Conservation (phyloP, 2,329 filamentous ascomycete genomes). For the Ceratocystis eucalypticola region DNA sequence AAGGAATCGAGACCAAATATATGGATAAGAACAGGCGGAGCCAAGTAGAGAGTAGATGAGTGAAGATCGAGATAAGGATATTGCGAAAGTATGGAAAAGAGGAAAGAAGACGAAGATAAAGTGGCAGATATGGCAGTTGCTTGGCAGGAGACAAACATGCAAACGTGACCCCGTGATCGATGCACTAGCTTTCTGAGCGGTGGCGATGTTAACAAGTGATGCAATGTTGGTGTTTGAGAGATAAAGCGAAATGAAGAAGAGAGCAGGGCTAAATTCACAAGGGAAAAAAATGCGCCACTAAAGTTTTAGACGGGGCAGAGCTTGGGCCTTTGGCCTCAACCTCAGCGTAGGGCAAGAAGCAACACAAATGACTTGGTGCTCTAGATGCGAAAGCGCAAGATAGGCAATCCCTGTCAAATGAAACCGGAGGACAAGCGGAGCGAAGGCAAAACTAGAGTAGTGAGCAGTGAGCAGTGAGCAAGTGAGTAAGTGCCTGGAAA, state of each 20-base stretch:
- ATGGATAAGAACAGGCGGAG: background rate
- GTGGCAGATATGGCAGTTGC: background rate
- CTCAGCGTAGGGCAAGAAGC: background rate
- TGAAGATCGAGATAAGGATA: background rate
- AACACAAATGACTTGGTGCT: background rate
- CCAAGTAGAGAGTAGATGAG: background rate
- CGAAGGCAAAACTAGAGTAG: background rate
- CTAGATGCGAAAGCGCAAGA: background rate
- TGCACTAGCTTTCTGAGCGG: background rate
- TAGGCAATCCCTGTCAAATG: conserved; percentile 1
- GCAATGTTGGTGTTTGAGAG: background rate
- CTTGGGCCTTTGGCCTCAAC: conserved; percentile 1
- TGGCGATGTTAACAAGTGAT: background rate
- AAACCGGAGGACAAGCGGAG: background rate
- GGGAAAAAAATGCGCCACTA: conserved; percentile 6
- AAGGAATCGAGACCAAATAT: background rate
- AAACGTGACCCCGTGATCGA: background rate
- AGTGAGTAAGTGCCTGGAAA: background rate
- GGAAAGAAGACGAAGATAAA: background rate
- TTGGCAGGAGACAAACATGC: background rate
- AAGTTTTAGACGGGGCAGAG: conserved; percentile 6
- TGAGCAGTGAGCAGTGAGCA: background rate
- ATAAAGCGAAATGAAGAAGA: background rate
- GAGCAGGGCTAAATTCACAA: background rate
- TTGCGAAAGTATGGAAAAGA: background rate